Evolutionary conservation across 208 protist genomes (phyloP), one percentile per base, ranked within the genome.

Genomic region (Acanthamoeba culbertsoni): DNA sequence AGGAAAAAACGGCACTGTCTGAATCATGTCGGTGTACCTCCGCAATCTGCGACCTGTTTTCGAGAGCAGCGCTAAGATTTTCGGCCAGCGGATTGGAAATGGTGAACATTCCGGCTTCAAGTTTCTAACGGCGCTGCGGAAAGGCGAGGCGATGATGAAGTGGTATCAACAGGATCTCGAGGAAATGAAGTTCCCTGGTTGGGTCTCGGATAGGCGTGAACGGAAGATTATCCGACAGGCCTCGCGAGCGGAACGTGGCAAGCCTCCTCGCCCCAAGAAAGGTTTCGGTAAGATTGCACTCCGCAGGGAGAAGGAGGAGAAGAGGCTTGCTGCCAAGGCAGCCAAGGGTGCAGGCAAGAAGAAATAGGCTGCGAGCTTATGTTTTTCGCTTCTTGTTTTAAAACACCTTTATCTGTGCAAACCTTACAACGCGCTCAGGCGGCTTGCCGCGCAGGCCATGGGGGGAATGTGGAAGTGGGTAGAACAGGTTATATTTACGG

Each of bases 291-390:
- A 88, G 33, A 55, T 65, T 33, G 79, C 79, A n/a, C 79, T 88
- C 20, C 45, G 53, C 48, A 88, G 79, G 40, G 79, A 55, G 46
- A 63, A 55, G 31, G 79, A 88, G 51, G 79, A 88, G 46, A 88
- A 88, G 79, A 88, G 79, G 79, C 53, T 88, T 33, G 79, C 79
- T n/a, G 79, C 79, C 79, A 88, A 88, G 53, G 79, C 79, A 16
- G 79, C 79, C 79, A 88, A 63, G 37, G 79, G 53, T 26, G 79
- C 16, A 20, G 53, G 48, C 79, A 88, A 88, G 79, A 88, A 88
- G 53, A 88, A 88, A n/a, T n/a, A n/a, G n/a, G n/a, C n/a, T n/a
- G n/a, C n/a, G n/a, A n/a, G n/a, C n/a, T n/a, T n/a, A n/a, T n/a
- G n/a, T n/a, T n/a, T n/a, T n/a, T n/a, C n/a, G n/a, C n/a, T n/a